Conservation (phyloP, 768 basidiomycete genomes). For the Gloeopeniophorella convolvens region DNA sequence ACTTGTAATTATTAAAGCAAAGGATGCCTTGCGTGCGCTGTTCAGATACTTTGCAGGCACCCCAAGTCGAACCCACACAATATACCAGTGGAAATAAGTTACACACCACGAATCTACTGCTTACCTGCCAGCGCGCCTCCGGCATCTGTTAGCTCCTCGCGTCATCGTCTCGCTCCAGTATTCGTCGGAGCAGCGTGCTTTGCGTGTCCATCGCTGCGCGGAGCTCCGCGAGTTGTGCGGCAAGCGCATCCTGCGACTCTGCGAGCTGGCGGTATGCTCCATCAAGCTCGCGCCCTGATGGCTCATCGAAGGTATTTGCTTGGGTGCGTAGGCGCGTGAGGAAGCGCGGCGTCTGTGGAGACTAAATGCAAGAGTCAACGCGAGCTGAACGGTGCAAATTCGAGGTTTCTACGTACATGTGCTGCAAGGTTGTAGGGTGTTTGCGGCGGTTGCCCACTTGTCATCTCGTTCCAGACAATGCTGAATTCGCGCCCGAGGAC, state of each 20-base stretch:
- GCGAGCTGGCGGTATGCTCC: conserved; percentile 55
- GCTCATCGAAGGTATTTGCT: background rate
- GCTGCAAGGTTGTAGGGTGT: background rate
- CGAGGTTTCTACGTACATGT: background rate
- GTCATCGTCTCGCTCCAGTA: conserved; percentile 20
- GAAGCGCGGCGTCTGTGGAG: background rate
- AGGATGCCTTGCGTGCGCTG: too few species aligned
- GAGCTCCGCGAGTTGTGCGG: conserved; percentile 56
- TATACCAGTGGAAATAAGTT: too few species aligned
- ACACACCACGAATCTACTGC: too few species aligned
- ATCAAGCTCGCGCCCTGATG: conserved; percentile 28
- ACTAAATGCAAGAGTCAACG: background rate
- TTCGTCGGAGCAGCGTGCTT: conserved; percentile 40
- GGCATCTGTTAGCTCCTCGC: conserved; percentile 8
- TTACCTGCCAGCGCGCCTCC: too few species aligned
- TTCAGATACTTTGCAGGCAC: too few species aligned
- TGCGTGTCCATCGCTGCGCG: conserved; percentile 51
- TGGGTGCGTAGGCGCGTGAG: background rate
- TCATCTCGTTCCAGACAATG: conserved; percentile 83
- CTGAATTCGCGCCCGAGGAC: conserved; percentile 91
- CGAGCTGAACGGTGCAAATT: background rate
- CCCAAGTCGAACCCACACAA: too few species aligned
- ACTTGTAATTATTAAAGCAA: too few species aligned
- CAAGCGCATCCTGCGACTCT: conserved; percentile 61
- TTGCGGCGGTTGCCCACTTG: conserved; percentile 20